Conservation (phyloP, 2,329 filamentous ascomycete genomes). For the Sclerotiophoma versabilis region DNA sequence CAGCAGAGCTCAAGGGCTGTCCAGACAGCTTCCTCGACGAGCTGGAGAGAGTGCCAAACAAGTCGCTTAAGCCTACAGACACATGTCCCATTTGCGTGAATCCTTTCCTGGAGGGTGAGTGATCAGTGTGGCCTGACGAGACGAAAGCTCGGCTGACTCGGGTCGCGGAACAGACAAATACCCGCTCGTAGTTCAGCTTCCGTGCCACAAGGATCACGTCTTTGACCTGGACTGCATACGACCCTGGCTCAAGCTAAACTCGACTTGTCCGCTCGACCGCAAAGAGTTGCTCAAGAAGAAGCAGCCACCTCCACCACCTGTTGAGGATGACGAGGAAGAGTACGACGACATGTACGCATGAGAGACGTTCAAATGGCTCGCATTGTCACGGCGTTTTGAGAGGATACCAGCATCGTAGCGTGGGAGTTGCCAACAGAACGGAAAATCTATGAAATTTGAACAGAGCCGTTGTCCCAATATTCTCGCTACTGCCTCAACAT, state of each 20-base stretch:
- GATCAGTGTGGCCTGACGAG: not conserved
- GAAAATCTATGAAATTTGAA: not conserved
- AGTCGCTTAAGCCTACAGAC: conserved; percentile 60
- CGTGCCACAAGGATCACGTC: conserved; percentile 67
- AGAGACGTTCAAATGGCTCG: conserved; percentile 5
- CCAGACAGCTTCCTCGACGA: conserved; percentile 67
- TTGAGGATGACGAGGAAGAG: conserved; percentile 60
- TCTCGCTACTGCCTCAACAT: too few species aligned
- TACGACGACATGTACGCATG: conserved; percentile 60
- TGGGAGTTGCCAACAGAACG: not conserved
- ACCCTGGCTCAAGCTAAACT: conserved; percentile 69
- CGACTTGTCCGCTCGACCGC: conserved; percentile 69
- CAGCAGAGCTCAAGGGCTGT: conserved; percentile 66
- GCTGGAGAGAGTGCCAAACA: conserved; percentile 65
- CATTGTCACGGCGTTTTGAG: not conserved
- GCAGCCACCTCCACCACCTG: conserved; percentile 52
- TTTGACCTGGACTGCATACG: conserved; percentile 71
- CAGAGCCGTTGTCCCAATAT: not conserved
- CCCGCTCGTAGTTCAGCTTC: conserved; percentile 68
- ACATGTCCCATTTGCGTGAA: conserved; percentile 68
- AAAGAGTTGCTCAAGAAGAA: conserved; percentile 64
- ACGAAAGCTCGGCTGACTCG: conserved; percentile 26
- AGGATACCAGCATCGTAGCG: not conserved
- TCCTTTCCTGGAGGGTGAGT: conserved; percentile 64
- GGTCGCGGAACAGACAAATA: conserved; percentile 56